Base-by-base conservation (phyloP, 768 basidiomycete species). In the Thelephora ganbajun region DNA sequence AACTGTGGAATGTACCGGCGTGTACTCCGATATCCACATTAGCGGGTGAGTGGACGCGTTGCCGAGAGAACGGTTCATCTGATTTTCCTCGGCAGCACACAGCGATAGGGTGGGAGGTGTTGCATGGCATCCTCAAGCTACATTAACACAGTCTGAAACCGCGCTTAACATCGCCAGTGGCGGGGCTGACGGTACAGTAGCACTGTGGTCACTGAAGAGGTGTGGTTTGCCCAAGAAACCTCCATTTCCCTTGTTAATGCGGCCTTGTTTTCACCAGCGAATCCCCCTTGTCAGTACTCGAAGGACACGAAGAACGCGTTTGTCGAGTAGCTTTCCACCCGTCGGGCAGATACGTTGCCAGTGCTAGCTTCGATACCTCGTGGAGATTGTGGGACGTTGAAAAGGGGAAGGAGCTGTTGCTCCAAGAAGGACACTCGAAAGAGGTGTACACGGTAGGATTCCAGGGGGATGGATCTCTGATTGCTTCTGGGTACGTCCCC, bases 361-460 rank as follows among this genome's bases (percentile, higher is more conserved):
- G 90, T 51, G 93, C 96, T 1, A 90, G 88, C 53, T 98, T 93
- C 56, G 96, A 99, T 63, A 94, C 89, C 13, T 88, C 94, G 22
- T 99, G 96, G 96, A 70, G 96, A 39, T 63, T 98, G 46, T 99
- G 96, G 96, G 94, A 99, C 63, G 83, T 91, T 12, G 71, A 73
- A 45, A 86, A 80, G 0, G 68, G 79, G 1, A 80, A 79, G 61
- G 90, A 96, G 57, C 61, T 99, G 11, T 66, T 94, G 23, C 63
- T 93, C 11, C 96, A 99, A 63, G 93, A 98, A 63, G 96, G 96
- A 0, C 96, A 99, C 59, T 91, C 91, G 3, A 93, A 92, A 60
- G 93, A 96, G 59, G 93, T 98, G 0, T 98, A 94, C 60, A 70
- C 89, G 1, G 73, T 99, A n/a, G 89, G 90, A 53, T 98, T 96